Evolutionary conservation across 169 alveolate genomes (phyloP), one percentile per base, ranked within the genome.

Genomic region (Theileria equi): DNA sequence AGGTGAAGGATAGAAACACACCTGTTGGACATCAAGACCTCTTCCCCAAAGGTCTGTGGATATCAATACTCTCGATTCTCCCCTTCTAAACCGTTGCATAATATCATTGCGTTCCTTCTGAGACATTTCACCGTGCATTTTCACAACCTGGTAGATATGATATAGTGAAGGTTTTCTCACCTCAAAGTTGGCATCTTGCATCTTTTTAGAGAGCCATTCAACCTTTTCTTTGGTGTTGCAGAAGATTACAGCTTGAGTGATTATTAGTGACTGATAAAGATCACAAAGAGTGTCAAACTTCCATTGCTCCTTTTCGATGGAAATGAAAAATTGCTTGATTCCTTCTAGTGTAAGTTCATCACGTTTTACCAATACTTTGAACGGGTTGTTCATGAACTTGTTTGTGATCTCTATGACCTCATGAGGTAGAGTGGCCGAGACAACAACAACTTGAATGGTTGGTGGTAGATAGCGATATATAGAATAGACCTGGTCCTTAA

Each of bases 11-110:
- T 29, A 2, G 10, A 17, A 8, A 85, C 93, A 17, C 36, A 59
- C 69, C 86, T 98, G 98, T 88, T 97, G 98, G 38, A 98, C 99
- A 88, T 97, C 99, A 47, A 98, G 89, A 32, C 99, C 99, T 69
- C 99, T 93, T 32, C 99, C 99, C 99, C 98, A 97, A 35, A 97
- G 90, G 90, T 97, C 99, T 34, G 99, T 96, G 26, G 99, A 94
- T 44, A 97, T 96, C 72, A 97, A 79, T 32, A 97, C 99, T 68
- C 99, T 86, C 38, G 96, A 89, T 49, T 94, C 89, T 13, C 99
- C 99, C 44, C 91, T 84, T 65, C 99, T 89, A 86, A 96, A 98
- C 66, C 95, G 97, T 58, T 91, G 90, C 99, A 97, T 94, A 61
- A 96, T 95, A 63, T 95, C 94, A 89, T 97, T 98, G 70, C 99